Evolutionary conservation across 2,329 filamentous ascomycete genomes (phyloP).

Genomic region (Ophiostoma fasciatum): DNA sequence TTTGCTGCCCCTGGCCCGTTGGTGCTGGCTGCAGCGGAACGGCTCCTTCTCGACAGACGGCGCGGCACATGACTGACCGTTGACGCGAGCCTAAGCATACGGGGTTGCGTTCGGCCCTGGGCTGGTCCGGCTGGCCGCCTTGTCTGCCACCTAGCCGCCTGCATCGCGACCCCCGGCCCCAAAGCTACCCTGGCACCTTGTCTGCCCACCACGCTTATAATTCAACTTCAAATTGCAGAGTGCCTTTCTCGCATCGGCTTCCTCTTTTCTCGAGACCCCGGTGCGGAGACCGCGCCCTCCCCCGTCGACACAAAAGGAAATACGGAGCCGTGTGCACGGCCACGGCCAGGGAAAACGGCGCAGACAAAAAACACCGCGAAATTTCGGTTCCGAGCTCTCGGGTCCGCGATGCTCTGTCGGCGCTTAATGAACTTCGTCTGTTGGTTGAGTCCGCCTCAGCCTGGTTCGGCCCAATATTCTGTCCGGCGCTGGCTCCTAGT

Average conservation of each 20-base stretch:
- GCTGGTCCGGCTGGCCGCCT: neutral
- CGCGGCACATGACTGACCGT: constrained; percentile 5
- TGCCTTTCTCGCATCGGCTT: neutral
- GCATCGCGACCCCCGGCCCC: neutral
- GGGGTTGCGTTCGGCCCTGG: no score
- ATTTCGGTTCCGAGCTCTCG: constrained; percentile 11
- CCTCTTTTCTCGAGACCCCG: neutral
- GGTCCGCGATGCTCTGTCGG: constrained; percentile 5
- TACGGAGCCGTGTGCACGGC: no score
- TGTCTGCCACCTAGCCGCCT: neutral
- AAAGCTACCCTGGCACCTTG: constrained; percentile 1
- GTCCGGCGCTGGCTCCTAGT: no score
- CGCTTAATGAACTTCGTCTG: constrained; percentile 10
- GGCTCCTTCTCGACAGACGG: no score
- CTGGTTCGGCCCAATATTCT: constrained; percentile 10
- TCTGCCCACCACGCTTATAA: no score
- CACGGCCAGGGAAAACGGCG: neutral
- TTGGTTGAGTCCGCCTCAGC: constrained; percentile 4
- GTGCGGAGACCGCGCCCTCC: no score
- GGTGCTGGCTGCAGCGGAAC: no score
- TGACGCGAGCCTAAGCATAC: constrained; percentile 4
- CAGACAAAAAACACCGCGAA: constrained; percentile 1
- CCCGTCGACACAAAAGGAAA: no score
- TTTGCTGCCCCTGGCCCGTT: no score
- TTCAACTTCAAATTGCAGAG: no score